Conservation (phyloP, 306 rosid species). For the Vicia villosa region DNA sequence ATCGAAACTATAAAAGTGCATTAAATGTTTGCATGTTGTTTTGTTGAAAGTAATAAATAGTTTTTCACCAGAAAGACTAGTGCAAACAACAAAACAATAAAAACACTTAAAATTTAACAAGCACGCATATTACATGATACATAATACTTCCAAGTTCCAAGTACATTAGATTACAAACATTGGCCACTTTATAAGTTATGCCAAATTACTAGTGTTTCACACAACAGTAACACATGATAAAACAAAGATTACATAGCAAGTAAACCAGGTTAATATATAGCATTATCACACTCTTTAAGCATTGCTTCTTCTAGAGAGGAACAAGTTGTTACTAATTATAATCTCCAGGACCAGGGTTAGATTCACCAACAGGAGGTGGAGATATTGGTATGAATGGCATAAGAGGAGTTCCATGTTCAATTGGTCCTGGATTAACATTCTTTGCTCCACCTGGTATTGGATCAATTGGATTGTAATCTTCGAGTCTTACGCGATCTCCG, state of each 20-base stretch:
- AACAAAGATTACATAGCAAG: slow-evolving; percentile 22
- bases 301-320: neutral
- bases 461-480: slow-evolving; percentile 68
- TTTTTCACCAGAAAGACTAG: neutral
- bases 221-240: neutral
- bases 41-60: neutral
- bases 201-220: neutral
- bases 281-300: neutral
- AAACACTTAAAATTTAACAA: too few relatives aligned
- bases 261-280: slow-evolving; percentile 16
- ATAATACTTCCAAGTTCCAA: too few relatives aligned
- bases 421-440: slow-evolving; percentile 57
- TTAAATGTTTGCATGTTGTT: neutral
- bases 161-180: neutral
- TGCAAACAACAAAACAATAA: neutral
- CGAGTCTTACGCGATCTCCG: slow-evolving; percentile 37
- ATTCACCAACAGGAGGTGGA: slow-evolving; percentile 48
- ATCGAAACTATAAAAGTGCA: neutral
- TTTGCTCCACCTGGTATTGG: slow-evolving; percentile 62
- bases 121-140: too few relatives aligned
- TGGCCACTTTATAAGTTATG: slow-evolving; percentile 26
- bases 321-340: slow-evolving; percentile 1
- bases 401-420: slow-evolving; percentile 75
- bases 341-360: slow-evolving; percentile 35
- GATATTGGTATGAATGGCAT: slow-evolving; percentile 70